A percentile compares a stretch with the other conserved stretches of the same genome.
These are phyloP conservation scores for Lolium rigidum DNA, from an alignment of 176 grass and related monocot species.

Conservation along the genomic window DNA sequence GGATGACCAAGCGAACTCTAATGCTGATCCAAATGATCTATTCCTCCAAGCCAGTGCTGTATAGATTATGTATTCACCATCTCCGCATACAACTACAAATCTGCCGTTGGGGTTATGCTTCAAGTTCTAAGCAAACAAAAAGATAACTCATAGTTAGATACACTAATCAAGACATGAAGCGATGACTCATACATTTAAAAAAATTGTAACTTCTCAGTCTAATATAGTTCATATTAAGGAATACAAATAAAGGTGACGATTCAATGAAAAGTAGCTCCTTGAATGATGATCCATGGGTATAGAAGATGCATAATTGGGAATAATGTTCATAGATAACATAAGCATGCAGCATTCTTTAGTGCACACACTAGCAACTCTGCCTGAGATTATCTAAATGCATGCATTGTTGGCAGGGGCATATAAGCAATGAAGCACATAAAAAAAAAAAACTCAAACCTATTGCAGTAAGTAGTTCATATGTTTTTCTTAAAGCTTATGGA, in stretches of 20 bases:
- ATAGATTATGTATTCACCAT: conserved; percentile 98
- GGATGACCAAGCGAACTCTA: conserved; percentile 94
- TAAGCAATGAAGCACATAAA: conserved; percentile 20
- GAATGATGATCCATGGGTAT: neutral
- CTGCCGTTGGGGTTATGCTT: conserved; percentile 98
- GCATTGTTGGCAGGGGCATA: neutral
- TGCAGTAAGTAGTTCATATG: conserved; percentile 19
- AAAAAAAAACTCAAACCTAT: neutral
- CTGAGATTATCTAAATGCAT: conserved; percentile 6
- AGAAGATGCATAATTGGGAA: neutral
- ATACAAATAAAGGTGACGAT: neutral
- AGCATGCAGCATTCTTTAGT: neutral
- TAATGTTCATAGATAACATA: conserved; percentile 13
- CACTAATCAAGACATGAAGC: neutral
- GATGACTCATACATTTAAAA: neutral
- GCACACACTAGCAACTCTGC: neutral
- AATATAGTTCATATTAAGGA: conserved; percentile 9
- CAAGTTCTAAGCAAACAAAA: conserved; percentile 76
- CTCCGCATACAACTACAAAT: conserved; percentile 98
- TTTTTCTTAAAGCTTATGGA: conserved; percentile 7
- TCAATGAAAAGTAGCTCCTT: neutral
- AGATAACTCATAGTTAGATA: conserved; percentile 37
- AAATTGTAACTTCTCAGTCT: neutral
- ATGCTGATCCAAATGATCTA: conserved; percentile 91
- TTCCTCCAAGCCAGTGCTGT: conserved; percentile 98